phyloP scores from a whole-genome alignment of 2,329 filamentous ascomycete species.

The Fusarium proliferatum region DNA sequence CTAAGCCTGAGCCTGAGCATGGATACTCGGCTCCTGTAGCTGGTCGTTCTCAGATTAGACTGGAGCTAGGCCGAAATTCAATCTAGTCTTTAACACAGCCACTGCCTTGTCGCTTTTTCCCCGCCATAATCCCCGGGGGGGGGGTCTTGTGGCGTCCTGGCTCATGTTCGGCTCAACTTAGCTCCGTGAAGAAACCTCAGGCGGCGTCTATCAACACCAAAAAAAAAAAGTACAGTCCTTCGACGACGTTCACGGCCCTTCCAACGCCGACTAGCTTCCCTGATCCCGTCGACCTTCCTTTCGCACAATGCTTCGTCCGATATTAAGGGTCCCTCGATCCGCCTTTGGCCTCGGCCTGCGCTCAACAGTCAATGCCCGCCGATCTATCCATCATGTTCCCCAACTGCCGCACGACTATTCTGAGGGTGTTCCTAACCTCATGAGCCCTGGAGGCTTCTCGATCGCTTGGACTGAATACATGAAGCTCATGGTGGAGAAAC shows the following conservation, averaged over 20 bases:
- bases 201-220: slow-evolving; percentile 31
- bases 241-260: slow-evolving; percentile 21
- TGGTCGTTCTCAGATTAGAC: slow-evolving; percentile 15
- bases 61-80: slow-evolving; percentile 7
- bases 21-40: slow-evolving; percentile 2
- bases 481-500: slow-evolving; percentile 74
- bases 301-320: slow-evolving; percentile 61
- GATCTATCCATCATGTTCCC: slow-evolving; percentile 62
- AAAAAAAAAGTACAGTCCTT: slow-evolving; percentile 36
- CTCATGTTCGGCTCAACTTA: slow-evolving; percentile 31
- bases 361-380: slow-evolving; percentile 50
- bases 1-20: neutral
- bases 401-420: slow-evolving; percentile 58
- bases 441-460: slow-evolving; percentile 76
- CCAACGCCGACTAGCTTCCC: slow-evolving; percentile 14
- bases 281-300: slow-evolving; percentile 1
- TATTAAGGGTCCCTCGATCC: slow-evolving; percentile 63
- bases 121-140: neutral
- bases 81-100: slow-evolving; percentile 19
- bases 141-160: slow-evolving; percentile 9
- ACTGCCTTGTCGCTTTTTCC: slow-evolving; percentile 1
- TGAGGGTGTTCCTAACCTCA: slow-evolving; percentile 73
- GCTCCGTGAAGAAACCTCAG: slow-evolving; percentile 35
- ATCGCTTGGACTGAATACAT: slow-evolving; percentile 89
- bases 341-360: slow-evolving; percentile 52